Base-by-base conservation (phyloP, 176 grass and related monocot genomes). In the Avena atlantica region DNA sequence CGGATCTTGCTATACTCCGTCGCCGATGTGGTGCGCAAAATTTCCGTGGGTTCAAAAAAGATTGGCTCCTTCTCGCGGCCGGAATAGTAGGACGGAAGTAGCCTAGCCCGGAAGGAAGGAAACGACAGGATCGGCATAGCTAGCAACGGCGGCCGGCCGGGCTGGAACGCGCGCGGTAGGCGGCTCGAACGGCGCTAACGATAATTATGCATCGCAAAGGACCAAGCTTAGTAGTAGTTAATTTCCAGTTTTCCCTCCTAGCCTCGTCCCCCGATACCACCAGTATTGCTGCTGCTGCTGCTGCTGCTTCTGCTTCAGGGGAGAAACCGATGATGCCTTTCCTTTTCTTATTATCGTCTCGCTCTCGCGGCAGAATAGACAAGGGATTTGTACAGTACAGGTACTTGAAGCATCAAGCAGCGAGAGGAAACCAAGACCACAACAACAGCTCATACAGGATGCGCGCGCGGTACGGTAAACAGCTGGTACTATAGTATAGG, bases 401-500 rank as follows among this genome's bases (percentile, higher is more conserved):
- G 86, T 89, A 89, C 86, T 74, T 79, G 36, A 21, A 37, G 86
- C 78, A 92, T 89, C 90, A 82, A 42, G 31, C 29, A 2, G 3
- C 25, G 56, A 69, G 90, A 82, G 82, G 17, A 80, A 65, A 74
- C 74, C 89, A 56, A 91, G 57, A 81, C 73, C 37, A 4, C 27
- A 42, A 47, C 52, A 74, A 17, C 34, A 25, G 12, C 45, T 21
- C n/a, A 40, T 34, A 37, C 48, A 83, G 50, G 79, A 69, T 37
- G 21, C 69, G n/a, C 37, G 21, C 69, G n/a, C 37, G 37, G 37
- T 40, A 40, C 37, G 37, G 37, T 40, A 40, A 40, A 40, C 37
- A 40, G 37, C 6, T 40, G 37, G 6, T 40, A 40, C 37, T 6
- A 40, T 6, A 40, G 37, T 40, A 40, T 40, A 25, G 25, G 25